phyloP scores from a whole-genome alignment of 768 basidiomycete species.

The Coprinopsis marcescibilis region DNA sequence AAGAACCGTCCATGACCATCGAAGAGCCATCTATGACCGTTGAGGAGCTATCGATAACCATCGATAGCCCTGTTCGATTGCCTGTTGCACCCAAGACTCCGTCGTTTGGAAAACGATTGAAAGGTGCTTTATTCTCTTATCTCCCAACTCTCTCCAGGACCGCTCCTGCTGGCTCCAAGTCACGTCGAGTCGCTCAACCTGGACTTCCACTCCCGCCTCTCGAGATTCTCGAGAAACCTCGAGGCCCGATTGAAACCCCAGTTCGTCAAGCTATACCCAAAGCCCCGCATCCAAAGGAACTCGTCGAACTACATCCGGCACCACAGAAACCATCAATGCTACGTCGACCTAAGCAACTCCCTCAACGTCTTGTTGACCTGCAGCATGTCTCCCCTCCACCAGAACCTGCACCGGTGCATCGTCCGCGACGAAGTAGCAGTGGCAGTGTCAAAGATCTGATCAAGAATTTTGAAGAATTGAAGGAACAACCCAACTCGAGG shows the following conservation, averaged over 20 bases:
- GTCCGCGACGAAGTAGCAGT: conserved; percentile 55
- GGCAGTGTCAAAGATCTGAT: conserved; percentile 72
- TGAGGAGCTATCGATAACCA: background rate
- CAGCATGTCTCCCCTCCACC: conserved; percentile 35
- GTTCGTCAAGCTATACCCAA: conserved; percentile 42
- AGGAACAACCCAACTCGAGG: too few species aligned
- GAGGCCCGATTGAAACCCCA: conserved; percentile 58
- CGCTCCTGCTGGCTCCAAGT: conserved; percentile 17
- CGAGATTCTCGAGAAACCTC: conserved; percentile 41
- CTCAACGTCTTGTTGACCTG: conserved; percentile 50
- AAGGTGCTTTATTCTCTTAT: conserved; percentile 57
- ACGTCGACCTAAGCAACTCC: conserved; percentile 30
- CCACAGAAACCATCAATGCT: conserved; percentile 40
- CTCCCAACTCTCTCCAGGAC: conserved; percentile 45
- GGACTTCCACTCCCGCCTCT: conserved; percentile 53
- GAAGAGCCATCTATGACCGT: background rate
- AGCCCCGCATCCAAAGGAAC: conserved; percentile 53
- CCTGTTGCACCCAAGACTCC: conserved; percentile 13
- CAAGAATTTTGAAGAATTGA: conserved; percentile 50
- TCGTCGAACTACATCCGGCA: conserved; percentile 55
- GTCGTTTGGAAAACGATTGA: conserved; percentile 46
- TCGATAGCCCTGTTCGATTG: background rate
- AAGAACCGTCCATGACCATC: background rate
- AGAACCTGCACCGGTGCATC: conserved; percentile 12
- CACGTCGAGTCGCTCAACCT: conserved; percentile 22